Base-by-base conservation (phyloP, 768 basidiomycete species). In the Amanita molliuscula region DNA sequence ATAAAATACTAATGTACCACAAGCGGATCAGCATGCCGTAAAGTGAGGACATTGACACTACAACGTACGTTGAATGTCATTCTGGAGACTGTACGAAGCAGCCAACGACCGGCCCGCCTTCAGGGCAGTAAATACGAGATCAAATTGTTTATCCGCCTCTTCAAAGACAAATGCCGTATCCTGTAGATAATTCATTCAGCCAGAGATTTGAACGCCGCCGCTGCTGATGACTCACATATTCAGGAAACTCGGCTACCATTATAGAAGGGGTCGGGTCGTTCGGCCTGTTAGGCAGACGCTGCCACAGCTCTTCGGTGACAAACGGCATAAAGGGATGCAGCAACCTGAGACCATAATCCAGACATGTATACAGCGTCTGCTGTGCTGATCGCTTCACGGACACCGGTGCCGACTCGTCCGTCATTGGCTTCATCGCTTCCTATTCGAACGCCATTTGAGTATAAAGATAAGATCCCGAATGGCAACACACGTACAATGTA, bases 391-490 rank as follows among this genome's bases (percentile, higher is more conserved):
- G 73, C 34, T 83, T 81, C 7, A 76, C 79, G 10, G 73, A 73
- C 1, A 70, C 59, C 6, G 84, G 73, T 0, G 82, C 79, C 3
- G 79, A 73, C 20, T 83, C 79, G 56, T 96, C 94, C 1, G 92
- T 91, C 81, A 97, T 89, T 7, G 93, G 91, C 66, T 99, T 99
- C 83, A 95, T 96, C 3, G 91, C 96, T 77, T 99, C 95, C 91
- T 95, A 63, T n/a, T n/a, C 44, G 57, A 40, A 52, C 21, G 13
- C 11, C 23, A 28, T 44, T 45, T 36, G 20, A 31, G 52, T 48
- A 18, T 35, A 28, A 28, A 18, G 1, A 45, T 3, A 10, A 2
- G 44, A 43, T 50, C 20, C 20, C 11, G 15, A 21, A 31, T 26
- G 53, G 20, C 13, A 9, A 62, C 88, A 54, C n/a, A n/a, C n/a